A percentile compares a stretch with the other conserved stretches of the same genome.
These are phyloP conservation scores for Kwoniella dendrophila DNA, from an alignment of 768 basidiomycete genomes.

Conservation along the genomic window DNA sequence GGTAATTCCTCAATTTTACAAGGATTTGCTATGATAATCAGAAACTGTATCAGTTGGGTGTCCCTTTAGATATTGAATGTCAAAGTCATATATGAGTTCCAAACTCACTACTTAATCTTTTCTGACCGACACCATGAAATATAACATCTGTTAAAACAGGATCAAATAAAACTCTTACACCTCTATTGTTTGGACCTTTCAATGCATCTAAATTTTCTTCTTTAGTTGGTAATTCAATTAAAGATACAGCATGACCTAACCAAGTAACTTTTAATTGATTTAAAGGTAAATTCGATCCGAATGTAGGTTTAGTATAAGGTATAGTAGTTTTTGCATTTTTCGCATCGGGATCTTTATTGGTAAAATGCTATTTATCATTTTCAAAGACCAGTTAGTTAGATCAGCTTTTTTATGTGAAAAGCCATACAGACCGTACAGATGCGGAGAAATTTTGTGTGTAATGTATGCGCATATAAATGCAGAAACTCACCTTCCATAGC, in stretches of 20 bases:
- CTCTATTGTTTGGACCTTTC: slow-evolving; percentile 38
- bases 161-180: slow-evolving; percentile 55
- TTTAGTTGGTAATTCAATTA: slow-evolving; percentile 46
- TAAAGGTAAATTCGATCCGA: slow-evolving; percentile 15
- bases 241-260: slow-evolving; percentile 56
- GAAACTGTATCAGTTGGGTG: too few species aligned
- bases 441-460: too few species aligned
- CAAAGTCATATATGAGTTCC: background rate
- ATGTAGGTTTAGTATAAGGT: slow-evolving; percentile 34
- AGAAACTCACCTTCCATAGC: slow-evolving; percentile 5
- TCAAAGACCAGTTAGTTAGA: background rate
- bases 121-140: slow-evolving; percentile 42
- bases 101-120: slow-evolving; percentile 35
- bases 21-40: slow-evolving; percentile 54
- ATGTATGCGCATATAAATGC: background rate
- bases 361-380: background rate
- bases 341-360: slow-evolving; percentile 11
- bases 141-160: slow-evolving; percentile 54
- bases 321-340: slow-evolving; percentile 26
- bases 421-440: background rate
- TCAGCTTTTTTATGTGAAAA: too few species aligned
- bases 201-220: background rate
- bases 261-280: slow-evolving; percentile 42
- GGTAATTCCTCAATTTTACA: slow-evolving; percentile 65
- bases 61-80: too few species aligned